Base-by-base conservation (phyloP, 768 basidiomycete species). In the Phanerochaete carnosa region DNA sequence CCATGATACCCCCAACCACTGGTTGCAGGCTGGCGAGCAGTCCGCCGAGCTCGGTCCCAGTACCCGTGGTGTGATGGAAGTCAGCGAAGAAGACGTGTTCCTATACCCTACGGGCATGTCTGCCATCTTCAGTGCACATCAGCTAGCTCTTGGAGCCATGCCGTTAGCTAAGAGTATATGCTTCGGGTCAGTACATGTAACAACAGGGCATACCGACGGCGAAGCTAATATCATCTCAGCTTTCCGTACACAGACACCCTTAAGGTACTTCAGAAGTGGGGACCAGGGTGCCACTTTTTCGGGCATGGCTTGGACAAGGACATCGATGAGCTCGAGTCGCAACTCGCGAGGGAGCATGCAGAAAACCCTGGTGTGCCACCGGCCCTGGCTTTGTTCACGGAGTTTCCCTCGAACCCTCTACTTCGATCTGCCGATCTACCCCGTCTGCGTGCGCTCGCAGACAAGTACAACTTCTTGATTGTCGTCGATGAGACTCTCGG, bases 241-340 rank as follows among this genome's bases (percentile, higher is more conserved):
- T 99, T 98, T 74, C 89, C 95, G 0, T 99, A 98, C 72, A 92
- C 87, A 9, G 96, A 98, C 70, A 98, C 96, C 4, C 83, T 96
- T 60, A 98, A 98, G 73, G 83, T 95, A 43, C 79, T 98, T 1
- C 80, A 95, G 66, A 98, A 99, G 74, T 98, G 95, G 94, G 96
- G 96, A 1, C 92, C 92, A 2, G 96, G 96, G 1, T 93, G 88
- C 64, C 81, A 94, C 70, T 95, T 98, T 78, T 80, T 93, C 47
- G 95, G 94, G 6, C 78, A 83, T 62, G 95, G 95, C 0, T 73
- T 88, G 8, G 87, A 92, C 59, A 72, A 80, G 16, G 92, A 94
- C 59, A 82, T 97, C 22, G 86, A 89, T 66, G 79, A 81, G 29
- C 79, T 98, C 0, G 89, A 92, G 63, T 70, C 64, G 8, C 72